Conservation (phyloP, 2,329 filamentous ascomycete genomes). For the Alternaria solani region DNA sequence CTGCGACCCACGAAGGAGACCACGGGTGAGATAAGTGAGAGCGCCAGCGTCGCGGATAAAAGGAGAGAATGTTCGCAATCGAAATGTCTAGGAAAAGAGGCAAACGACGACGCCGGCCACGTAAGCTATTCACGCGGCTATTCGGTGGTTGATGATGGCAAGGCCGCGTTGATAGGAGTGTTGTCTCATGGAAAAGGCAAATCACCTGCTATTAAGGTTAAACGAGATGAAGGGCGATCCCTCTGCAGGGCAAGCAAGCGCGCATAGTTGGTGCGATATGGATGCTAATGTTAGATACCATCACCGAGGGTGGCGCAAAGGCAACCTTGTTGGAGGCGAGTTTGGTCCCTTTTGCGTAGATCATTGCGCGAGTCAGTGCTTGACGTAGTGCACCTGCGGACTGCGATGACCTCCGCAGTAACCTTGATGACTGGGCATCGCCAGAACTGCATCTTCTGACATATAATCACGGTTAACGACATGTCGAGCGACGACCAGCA, state of each 20-base stretch:
- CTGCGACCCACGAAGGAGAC: constrained; percentile 2
- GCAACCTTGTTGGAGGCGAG: neutral
- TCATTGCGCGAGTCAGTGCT: constrained; percentile 20
- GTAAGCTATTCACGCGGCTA: constrained; percentile 40
- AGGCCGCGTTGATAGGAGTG: constrained; percentile 14
- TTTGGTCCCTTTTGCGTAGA: constrained; percentile 16
- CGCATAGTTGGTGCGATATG: constrained; percentile 10
- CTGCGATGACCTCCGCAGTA: constrained; percentile 12
- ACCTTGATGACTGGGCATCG: neutral
- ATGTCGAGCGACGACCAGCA: constrained; percentile 83
- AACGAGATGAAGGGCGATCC: constrained; percentile 16
- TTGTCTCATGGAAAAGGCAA: neutral
- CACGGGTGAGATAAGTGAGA: constrained; percentile 3
- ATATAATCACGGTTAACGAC: no score
- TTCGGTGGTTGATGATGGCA: constrained; percentile 18
- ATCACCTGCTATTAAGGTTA: constrained; percentile 8
- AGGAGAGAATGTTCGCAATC: constrained; percentile 6
- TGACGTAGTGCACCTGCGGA: constrained; percentile 19
- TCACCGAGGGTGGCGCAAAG: constrained; percentile 23
- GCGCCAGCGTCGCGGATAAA: constrained; percentile 9
- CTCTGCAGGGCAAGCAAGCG: constrained; percentile 27
- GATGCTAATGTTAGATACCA: constrained; percentile 2
- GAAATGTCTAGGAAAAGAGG: constrained; percentile 21
- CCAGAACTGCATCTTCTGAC: no score
- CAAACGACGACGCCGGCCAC: constrained; percentile 29